Evolutionary conservation across 345 rosid genomes (phyloP), one percentile per base, ranked within the genome.

Genomic region (Arabidopsis suecica): DNA sequence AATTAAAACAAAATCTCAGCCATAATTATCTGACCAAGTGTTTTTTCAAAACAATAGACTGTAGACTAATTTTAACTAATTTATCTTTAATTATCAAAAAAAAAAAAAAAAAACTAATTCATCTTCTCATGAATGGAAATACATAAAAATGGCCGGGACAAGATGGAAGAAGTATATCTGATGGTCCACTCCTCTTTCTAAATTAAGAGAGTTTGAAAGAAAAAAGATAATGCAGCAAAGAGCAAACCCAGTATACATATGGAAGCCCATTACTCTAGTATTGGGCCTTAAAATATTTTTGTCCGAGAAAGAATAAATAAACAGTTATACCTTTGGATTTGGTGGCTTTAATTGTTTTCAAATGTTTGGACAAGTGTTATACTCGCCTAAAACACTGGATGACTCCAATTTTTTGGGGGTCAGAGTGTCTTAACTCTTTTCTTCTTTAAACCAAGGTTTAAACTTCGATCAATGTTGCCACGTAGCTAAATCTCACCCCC

Each of bases 401-500:
- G 16, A 5, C 1, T 13, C 16, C 16, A 42, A 42, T 5, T 42
- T 42, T 23, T 14, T 5, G 5, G 48, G 48, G 48, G 7, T 28
- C 32, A 28, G 16, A 42, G 47, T 42, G 7, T 44, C 7, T 41
- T 0, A 1, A 41, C 48, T 13, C 0, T 44, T 14, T 5, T 44
- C 48, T 44, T 44, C 47, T 5, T 42, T 42, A 41, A 1, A 23
- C 25, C 25, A 23, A 23, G 8, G 8, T 36, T 7, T 7, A 36
- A 36, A 36, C 2, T 18, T 49, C 33, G 37, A 38, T 3, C 34
- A 38, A 40, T 55, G 50, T 57, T 47, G 57, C 14, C 45, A 70
- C 56, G 65, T 71, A 13, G 49, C 38, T 28, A 71, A 47, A 71
- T 23, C 60, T 71, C 6, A 50, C 13, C 32, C 61, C 20, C 76